These are phyloP conservation scores for Trifolium subterraneum DNA, from an alignment of 306 rosid species.

Conservation along the genomic window DNA sequence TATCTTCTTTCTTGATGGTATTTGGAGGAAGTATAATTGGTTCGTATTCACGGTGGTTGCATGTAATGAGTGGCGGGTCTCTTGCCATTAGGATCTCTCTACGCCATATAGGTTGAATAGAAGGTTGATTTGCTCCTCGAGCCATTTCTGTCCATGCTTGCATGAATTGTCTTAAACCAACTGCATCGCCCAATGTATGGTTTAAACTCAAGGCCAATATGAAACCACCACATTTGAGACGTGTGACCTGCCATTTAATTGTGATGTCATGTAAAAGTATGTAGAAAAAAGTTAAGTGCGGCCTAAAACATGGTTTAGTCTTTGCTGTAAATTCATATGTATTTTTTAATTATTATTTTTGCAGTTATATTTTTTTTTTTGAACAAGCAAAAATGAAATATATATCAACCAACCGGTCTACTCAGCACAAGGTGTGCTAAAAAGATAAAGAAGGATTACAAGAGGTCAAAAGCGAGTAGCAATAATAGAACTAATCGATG, in stretches of 20 bases:
- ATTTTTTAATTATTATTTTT: too few relatives aligned
- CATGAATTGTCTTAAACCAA: constrained; percentile 32
- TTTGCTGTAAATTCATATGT: too few relatives aligned
- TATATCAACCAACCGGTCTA: too few relatives aligned
- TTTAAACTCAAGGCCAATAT: not conserved
- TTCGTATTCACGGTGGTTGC: constrained; percentile 30
- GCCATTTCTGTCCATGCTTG: constrained; percentile 25
- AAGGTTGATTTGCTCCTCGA: constrained; percentile 27
- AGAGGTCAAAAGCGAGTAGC: too few relatives aligned
- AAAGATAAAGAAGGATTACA: too few relatives aligned
- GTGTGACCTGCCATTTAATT: not conserved
- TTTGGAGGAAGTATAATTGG: not conserved
- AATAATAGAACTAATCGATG: too few relatives aligned
- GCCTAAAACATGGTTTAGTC: too few relatives aligned
- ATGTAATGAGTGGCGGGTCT: constrained; percentile 23
- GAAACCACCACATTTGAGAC: constrained; percentile 14
- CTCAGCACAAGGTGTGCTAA: too few relatives aligned
- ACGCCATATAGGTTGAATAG: constrained; percentile 35
- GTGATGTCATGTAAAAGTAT: too few relatives aligned
- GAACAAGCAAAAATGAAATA: too few relatives aligned
- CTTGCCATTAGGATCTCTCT: constrained; percentile 42
- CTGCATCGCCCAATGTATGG: constrained; percentile 37
- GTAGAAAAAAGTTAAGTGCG: not conserved
- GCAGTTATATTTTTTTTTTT: too few relatives aligned
- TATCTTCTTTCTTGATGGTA: not conserved